phyloP scores from a whole-genome alignment of 140 eudicot genomes.

The Stevia rebaudiana region DNA sequence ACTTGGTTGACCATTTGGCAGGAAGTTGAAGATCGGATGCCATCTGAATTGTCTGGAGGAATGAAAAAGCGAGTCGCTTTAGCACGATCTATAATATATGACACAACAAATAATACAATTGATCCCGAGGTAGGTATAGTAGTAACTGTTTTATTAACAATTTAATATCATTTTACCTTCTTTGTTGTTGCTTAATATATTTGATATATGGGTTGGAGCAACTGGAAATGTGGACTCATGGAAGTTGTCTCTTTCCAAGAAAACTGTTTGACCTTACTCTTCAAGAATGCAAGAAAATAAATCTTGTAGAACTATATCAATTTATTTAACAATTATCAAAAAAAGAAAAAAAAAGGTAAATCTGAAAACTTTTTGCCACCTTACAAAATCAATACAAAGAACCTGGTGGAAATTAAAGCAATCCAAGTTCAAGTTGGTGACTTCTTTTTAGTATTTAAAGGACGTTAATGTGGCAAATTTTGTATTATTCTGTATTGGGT shows the following conservation, averaged over 20 bases:
- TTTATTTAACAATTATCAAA: not conserved
- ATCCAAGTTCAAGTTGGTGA: constrained; percentile 1
- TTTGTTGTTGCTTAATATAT: not conserved
- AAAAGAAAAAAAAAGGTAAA: not conserved
- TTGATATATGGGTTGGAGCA: constrained; percentile 1
- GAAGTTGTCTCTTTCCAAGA: not conserved
- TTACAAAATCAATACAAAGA: not conserved
- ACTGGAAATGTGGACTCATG: not conserved
- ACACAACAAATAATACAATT: constrained; percentile 62
- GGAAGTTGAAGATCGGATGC: constrained; percentile 94
- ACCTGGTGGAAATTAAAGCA: not conserved
- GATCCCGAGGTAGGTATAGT: constrained; percentile 79
- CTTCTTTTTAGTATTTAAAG: not conserved
- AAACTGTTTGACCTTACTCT: not conserved
- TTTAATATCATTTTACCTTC: not conserved
- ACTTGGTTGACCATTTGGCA: constrained; percentile 29
- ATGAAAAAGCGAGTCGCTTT: constrained; percentile 98
- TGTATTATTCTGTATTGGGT: not conserved
- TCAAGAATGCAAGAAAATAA: not conserved
- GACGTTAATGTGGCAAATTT: not conserved
- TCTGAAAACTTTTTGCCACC: not conserved
- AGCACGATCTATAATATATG: constrained; percentile 86
- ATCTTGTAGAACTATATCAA: not conserved
- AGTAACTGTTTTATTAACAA: not conserved
- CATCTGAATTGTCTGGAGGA: constrained; percentile 98